Conservation (phyloP, 495 filamentous ascomycete genomes). For the Cercophora newfieldiana region DNA sequence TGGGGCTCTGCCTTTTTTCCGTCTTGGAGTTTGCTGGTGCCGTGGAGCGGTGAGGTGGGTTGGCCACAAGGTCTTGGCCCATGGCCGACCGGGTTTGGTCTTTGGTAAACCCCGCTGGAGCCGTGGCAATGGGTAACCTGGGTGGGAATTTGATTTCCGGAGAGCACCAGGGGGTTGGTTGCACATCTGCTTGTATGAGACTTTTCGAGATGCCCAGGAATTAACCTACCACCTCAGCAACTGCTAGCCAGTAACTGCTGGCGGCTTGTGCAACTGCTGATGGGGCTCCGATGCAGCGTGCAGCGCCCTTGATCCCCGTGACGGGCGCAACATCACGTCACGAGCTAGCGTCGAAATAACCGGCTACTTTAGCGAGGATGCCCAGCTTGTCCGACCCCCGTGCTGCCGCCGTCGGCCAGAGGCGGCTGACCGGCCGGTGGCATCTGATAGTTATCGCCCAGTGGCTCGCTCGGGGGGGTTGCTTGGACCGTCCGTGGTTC, state of each 20-base stretch:
- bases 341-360: neutral
- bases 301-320: neutral
- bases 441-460: neutral
- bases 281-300: neutral
- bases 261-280: neutral
- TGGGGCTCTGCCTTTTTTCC: neutral
- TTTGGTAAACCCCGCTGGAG: neutral
- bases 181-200: too few species aligned
- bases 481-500: neutral
- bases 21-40: neutral
- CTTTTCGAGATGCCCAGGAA: too few species aligned
- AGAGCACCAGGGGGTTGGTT: too few species aligned
- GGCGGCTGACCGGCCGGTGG: slow-evolving; percentile 5
- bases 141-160: neutral
- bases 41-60: slow-evolving; percentile 5
- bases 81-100: neutral
- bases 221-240: too few species aligned
- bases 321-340: neutral
- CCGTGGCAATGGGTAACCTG: neutral
- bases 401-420: neutral
- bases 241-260: neutral
- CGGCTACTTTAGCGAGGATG: neutral
- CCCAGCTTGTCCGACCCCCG: neutral
- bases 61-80: neutral
- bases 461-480: neutral